Base-by-base conservation (phyloP, 2,329 filamentous ascomycete genomes). In the Venturia effusa region DNA sequence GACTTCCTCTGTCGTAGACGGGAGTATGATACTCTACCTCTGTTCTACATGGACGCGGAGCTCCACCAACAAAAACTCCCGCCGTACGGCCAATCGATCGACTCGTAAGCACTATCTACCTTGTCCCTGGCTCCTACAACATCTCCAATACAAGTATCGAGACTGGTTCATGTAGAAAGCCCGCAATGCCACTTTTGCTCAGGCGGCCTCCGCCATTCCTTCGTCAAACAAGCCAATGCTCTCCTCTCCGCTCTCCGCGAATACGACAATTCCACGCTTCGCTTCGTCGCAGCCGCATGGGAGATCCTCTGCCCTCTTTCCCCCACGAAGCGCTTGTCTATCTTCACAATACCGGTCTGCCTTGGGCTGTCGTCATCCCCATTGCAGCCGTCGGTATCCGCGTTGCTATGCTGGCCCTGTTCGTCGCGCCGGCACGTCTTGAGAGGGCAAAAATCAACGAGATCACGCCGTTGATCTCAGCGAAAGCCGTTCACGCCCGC, bases 341-440 rank as follows among this genome's bases (percentile, higher is more conserved):
- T 74, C 73, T 54, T 73, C 78, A 64, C 68, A 81, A 66, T 76
- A 79, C 66, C 71, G 76, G 63, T 54, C 73, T 85, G 2, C 76
- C 83, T 63, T 86, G 83, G 83, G 79, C 73, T 8, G 74, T 76
- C 15, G 79, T 80, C 24, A 78, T 86, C 51, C 83, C 83, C 4
- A 71, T 84, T 62, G 77, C 81, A 4, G 83, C 83, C 3, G 69
- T 85, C 48, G 61, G 80, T 19, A 74, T 84, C 2, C 81, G 83
- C 59, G 74, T 72, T 22, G 64, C 74, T 7, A 70, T 84, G 61
- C 76, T 79, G 51, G 72, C 81, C 11, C 81, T 81, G 3, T 65
- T 82, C 13, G 71, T 80, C 48, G 70, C 80, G 51, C 79, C 76
- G 67, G 66, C 74, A 65, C 73, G 79, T 68, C 67, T 71, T 63